Base-by-base conservation (phyloP, 1,284 basidiomycete genomes). In the Schizophyllum amplum region DNA sequence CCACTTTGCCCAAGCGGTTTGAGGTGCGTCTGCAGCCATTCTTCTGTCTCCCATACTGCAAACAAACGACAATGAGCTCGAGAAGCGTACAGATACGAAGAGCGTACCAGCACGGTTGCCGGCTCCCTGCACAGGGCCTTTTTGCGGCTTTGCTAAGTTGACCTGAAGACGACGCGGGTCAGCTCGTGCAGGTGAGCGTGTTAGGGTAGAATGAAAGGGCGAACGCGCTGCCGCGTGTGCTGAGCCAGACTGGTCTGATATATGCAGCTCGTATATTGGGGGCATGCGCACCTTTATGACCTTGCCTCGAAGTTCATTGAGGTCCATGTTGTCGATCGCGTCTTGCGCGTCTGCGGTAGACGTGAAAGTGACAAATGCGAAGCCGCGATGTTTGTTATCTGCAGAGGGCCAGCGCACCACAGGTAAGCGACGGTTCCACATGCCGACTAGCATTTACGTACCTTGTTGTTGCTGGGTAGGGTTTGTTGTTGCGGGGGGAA, bases 301-400 rank as follows among this genome's bases (percentile, higher is more conserved):
- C 56, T 79, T 81, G 26, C 86, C 88, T 22, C 76, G 75, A 27
- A 91, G 71, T 67, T 91, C 90, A 64, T 92, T 92, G 66, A 90
- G 74, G 68, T 92, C 90, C 89, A 92, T 92, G 70, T 92, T 92
- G 74, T 92, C 90, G 61, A 92, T 92, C 51, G 89, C 89, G 68
- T 91, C 90, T 67, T 89, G 88, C 9, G 90, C 90, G 69, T 92
- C 89, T 24, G 78, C 79, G n/a, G 86, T 65, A 2, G 88, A 87
- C 5, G 80, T 72, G 65, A 80, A 92, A 9, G 90, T 91, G 52
- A 92, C 82, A 64, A 92, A 92, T 2, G 83, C 89, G 69, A 90
- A 92, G 17, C 89, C 89, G 54, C 90, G 83, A 68, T 92, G 90
- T 71, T 88, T 91, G 22, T 72, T 70, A 60, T 86, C 88, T 87